These are phyloP conservation scores for Stemphylium vesicarium DNA, from an alignment of 2,329 filamentous ascomycete genomes.

Conservation along the genomic window DNA sequence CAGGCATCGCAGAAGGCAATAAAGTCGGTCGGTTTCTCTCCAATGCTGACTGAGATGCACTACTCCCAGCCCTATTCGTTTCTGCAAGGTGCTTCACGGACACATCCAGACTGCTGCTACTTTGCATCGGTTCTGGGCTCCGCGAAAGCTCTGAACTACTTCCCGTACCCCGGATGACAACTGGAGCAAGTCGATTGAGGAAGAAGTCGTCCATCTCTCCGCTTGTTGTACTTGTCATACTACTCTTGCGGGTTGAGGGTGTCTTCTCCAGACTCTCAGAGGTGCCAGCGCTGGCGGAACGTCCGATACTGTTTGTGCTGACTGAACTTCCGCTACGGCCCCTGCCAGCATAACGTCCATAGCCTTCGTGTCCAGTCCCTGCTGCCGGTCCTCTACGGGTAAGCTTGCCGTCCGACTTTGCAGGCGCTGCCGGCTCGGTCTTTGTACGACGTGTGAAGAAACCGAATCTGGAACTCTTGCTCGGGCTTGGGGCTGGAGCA, in stretches of 20 bases:
- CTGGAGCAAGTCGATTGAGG: slow-evolving; percentile 53
- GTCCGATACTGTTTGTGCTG: slow-evolving; percentile 56
- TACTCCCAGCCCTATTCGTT: slow-evolving; percentile 27
- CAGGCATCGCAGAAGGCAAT: slow-evolving; percentile 49
- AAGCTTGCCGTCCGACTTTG: slow-evolving; percentile 64
- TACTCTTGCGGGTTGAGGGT: slow-evolving; percentile 51
- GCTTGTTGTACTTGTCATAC: slow-evolving; percentile 50
- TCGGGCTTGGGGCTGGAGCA: slow-evolving; percentile 58
- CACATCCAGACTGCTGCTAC: slow-evolving; percentile 44
- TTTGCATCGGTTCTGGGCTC: slow-evolving; percentile 47
- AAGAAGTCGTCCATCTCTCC: slow-evolving; percentile 56
- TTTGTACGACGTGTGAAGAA: slow-evolving; percentile 79
- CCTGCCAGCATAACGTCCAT: slow-evolving; percentile 70
- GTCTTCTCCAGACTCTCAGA: slow-evolving; percentile 44
- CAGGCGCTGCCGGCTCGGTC: slow-evolving; percentile 59
- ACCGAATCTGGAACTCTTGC: slow-evolving; percentile 72
- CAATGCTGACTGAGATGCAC: slow-evolving; percentile 23
- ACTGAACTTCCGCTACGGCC: slow-evolving; percentile 68
- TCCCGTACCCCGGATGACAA: slow-evolving; percentile 54
- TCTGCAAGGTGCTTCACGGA: slow-evolving; percentile 18
- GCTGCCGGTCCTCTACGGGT: slow-evolving; percentile 78
- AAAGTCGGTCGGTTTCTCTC: slow-evolving; percentile 36
- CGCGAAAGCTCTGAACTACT: slow-evolving; percentile 46
- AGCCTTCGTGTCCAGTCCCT: slow-evolving; percentile 93
- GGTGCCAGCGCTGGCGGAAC: slow-evolving; percentile 55